Conservation (phyloP, 2,329 filamentous ascomycete genomes). For the Teratosphaeria epicoccoides region DNA sequence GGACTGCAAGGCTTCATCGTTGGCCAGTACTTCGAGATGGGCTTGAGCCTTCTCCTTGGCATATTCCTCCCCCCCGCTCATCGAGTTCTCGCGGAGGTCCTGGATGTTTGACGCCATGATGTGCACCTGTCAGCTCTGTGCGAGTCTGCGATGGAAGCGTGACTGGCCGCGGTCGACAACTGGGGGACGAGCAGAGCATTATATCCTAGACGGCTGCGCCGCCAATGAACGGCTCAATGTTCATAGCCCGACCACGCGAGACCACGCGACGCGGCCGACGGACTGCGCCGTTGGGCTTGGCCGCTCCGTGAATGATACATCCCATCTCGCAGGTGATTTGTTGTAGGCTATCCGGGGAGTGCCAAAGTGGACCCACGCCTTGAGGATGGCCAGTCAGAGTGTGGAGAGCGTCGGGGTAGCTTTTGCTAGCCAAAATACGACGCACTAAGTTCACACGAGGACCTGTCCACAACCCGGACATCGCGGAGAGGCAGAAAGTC, state of each 20-base stretch:
- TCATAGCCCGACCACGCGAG: background rate
- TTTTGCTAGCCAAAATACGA: background rate
- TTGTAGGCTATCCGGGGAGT: background rate
- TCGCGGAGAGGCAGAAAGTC: too few species aligned
- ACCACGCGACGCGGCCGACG: background rate
- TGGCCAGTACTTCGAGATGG: slow-evolving; percentile 13
- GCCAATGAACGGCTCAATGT: background rate
- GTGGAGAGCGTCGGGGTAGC: background rate
- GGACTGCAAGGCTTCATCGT: slow-evolving; percentile 31
- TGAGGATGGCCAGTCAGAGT: background rate
- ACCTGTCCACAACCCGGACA: too few species aligned
- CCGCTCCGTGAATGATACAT: background rate
- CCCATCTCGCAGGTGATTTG: background rate
- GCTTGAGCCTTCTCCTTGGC: background rate
- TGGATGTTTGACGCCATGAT: background rate
- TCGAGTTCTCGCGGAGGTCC: background rate
- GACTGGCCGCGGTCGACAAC: background rate
- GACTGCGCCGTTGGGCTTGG: background rate
- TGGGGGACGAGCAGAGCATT: background rate
- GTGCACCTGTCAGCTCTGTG: background rate
- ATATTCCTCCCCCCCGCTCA: background rate
- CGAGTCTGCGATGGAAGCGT: background rate
- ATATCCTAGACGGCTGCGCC: background rate
- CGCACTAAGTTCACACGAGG: too few species aligned
- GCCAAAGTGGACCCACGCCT: background rate